A percentile compares a stretch with the other conserved stretches of the same genome.
Evolutionary conservation across 306 rosid species (phyloP).

Genomic region (Vicia villosa): DNA sequence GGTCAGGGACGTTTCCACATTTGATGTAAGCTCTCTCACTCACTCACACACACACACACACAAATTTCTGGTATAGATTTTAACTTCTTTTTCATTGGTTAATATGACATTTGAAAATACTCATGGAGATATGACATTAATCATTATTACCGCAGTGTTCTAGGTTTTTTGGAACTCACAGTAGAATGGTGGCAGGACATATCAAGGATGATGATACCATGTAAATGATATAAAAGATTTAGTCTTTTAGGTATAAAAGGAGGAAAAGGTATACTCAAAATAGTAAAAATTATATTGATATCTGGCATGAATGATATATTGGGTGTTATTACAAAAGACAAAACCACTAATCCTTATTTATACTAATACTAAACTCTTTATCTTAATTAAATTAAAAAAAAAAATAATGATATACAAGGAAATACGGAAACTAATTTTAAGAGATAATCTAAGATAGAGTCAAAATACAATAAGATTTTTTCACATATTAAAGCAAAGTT

Average conservation of each 20-base stretch:
- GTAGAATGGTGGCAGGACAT: not conserved
- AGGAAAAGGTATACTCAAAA: not conserved
- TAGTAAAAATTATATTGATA: not conserved
- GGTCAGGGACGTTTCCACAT: too few relatives aligned
- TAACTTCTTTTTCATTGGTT: too few relatives aligned
- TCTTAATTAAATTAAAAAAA: not conserved
- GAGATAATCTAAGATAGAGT: not conserved
- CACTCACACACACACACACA: too few relatives aligned
- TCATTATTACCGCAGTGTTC: not conserved
- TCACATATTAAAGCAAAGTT: not conserved
- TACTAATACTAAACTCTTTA: not conserved
- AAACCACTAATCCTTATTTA: not conserved
- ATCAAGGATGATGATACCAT: not conserved
- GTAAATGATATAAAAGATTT: not conserved
- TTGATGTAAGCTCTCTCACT: too few relatives aligned
- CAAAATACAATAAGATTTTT: not conserved
- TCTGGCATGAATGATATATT: not conserved
- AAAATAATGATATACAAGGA: not conserved
- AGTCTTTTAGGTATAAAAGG: not conserved
- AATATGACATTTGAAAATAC: not conserved
- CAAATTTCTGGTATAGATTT: too few relatives aligned
- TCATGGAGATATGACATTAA: not conserved
- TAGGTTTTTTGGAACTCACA: not conserved
- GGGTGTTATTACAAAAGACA: constrained; percentile 7
- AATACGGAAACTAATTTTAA: not conserved